A percentile compares a stretch with the other conserved stretches of the same genome.
phyloP scores from a whole-genome alignment of 495 filamentous ascomycete genomes.

The Neurospora sp. region DNA sequence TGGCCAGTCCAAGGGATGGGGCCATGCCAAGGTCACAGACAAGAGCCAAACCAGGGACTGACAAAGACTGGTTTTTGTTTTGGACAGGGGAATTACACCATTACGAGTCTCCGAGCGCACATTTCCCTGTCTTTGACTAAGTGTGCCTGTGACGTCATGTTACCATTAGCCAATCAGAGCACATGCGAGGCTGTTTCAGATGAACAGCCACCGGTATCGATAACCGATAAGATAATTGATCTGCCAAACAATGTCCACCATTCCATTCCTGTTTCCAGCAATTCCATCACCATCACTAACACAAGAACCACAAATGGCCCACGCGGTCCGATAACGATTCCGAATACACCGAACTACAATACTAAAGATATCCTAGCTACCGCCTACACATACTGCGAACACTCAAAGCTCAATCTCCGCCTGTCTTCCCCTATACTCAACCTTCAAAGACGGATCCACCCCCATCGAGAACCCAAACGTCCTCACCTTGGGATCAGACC shows the following conservation, averaged over 20 bases:
- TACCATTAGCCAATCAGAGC: background rate
- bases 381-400: background rate
- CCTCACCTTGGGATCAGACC: background rate
- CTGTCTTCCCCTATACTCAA: constrained; percentile 7
- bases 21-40: background rate
- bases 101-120: background rate
- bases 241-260: too few species aligned
- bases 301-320: background rate
- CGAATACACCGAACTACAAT: background rate
- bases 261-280: too few species aligned
- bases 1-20: background rate
- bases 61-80: background rate
- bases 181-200: background rate
- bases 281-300: background rate
- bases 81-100: background rate
- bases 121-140: background rate
- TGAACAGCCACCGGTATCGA: background rate
- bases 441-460: constrained; percentile 6
- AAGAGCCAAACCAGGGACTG: background rate
- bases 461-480: constrained; percentile 5
- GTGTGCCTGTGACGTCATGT: background rate
- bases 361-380: background rate
- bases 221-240: too few species aligned
- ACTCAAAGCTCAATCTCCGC: constrained; percentile 3
- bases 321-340: background rate